Conservation (phyloP, 768 basidiomycete genomes). For the Harrya chromipes region DNA sequence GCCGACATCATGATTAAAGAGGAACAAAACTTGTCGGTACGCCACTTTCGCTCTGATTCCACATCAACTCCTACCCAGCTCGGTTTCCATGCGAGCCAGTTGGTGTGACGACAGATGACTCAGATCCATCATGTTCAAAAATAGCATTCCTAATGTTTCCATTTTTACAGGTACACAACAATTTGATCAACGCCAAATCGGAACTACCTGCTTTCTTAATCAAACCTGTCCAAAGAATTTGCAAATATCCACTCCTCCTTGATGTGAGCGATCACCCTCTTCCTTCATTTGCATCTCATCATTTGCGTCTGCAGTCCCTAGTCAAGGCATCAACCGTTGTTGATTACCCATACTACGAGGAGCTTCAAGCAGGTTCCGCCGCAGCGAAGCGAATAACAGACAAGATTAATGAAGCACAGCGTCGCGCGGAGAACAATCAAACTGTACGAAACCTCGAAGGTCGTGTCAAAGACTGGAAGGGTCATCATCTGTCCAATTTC, state of each 20-base stretch:
- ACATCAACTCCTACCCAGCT: constrained; percentile 1
- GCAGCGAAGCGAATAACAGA: constrained; percentile 92
- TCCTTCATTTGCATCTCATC: constrained; percentile 10
- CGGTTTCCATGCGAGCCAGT: constrained; percentile 17
- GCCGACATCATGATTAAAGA: constrained; percentile 82
- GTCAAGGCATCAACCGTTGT: constrained; percentile 64
- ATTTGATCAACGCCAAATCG: constrained; percentile 84
- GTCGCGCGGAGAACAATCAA: constrained; percentile 86
- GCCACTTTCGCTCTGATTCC: constrained; percentile 33
- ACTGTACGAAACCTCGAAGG: constrained; percentile 83
- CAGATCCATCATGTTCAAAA: constrained; percentile 11
- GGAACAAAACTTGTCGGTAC: constrained; percentile 81
- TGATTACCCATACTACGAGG: constrained; percentile 70
- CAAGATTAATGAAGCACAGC: constrained; percentile 93
- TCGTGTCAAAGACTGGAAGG: constrained; percentile 98
- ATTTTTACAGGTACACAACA: constrained; percentile 60
- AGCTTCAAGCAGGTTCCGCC: constrained; percentile 78
- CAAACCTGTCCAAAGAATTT: constrained; percentile 97
- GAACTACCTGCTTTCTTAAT: constrained; percentile 96
- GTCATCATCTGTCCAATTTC: constrained; percentile 92
- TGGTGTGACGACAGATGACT: constrained; percentile 26
- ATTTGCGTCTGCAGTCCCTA: constrained; percentile 49
- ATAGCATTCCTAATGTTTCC: constrained; percentile 19
- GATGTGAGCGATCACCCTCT: constrained; percentile 53
- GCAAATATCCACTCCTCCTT: constrained; percentile 95